Conservation (phyloP, 2,329 filamentous ascomycete genomes). For the Pseudohalonectria lignicola region DNA sequence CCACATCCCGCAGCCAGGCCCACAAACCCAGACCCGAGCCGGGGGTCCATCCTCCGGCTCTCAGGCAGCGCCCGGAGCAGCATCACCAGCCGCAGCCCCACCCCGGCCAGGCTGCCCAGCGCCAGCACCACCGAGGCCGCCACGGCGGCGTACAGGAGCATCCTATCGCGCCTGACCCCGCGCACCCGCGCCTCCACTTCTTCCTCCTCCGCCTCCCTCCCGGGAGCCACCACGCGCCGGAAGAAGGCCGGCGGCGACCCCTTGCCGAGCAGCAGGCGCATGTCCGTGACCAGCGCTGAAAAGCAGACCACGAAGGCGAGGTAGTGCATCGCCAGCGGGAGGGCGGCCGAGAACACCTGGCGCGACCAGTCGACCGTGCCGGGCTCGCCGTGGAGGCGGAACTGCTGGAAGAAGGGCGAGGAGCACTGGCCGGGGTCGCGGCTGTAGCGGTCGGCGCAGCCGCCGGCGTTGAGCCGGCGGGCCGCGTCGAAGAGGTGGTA, state of each 20-base stretch:
- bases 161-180: background rate
- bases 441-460: background rate
- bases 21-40: background rate
- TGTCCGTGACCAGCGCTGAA: background rate
- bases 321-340: background rate
- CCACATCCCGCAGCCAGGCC: background rate
- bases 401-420: background rate
- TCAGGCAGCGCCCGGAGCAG: background rate
- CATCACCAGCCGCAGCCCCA: background rate
- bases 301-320: background rate
- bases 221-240: background rate
- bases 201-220: background rate
- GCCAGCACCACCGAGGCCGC: background rate
- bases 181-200: background rate
- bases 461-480: background rate
- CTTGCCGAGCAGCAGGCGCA: background rate
- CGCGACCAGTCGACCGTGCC: background rate
- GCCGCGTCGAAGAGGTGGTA: background rate
- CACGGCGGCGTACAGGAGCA: background rate
- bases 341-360: background rate
- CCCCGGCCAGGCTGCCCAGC: background rate
- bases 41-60: background rate
- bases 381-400: background rate
- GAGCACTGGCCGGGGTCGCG: too few relatives aligned
- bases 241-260: background rate